Conservation (phyloP, 768 basidiomycete genomes). For the Boletus sensibilis region DNA sequence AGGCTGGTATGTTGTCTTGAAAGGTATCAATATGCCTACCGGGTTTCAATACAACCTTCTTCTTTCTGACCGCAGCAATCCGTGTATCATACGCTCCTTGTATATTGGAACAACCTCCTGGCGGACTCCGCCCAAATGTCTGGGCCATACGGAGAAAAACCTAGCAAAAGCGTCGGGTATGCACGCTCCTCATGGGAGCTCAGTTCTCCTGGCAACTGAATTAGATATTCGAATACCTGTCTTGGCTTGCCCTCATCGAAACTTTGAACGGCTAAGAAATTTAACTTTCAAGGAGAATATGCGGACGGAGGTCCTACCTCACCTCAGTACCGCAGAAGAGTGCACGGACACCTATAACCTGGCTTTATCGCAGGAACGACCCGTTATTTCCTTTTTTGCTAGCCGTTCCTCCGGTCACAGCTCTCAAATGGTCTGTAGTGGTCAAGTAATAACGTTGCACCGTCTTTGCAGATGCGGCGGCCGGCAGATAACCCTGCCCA, state of each 20-base stretch:
- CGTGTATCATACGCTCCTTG: neutral
- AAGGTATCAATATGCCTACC: neutral
- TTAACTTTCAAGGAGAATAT: neutral
- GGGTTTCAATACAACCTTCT: neutral
- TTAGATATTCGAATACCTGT: neutral
- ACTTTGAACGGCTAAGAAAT: constrained; percentile 17
- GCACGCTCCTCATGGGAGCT: neutral
- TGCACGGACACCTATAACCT: neutral
- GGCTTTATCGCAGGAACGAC: neutral
- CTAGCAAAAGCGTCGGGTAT: constrained; percentile 6
- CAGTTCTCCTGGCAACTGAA: constrained; percentile 10
- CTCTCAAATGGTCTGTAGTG: neutral
- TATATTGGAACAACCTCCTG: neutral
- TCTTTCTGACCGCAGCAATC: neutral
- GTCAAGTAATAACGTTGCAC: neutral
- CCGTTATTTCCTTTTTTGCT: neutral
- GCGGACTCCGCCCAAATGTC: neutral
- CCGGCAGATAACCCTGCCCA: neutral
- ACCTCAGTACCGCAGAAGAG: neutral
- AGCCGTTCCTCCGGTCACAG: neutral
- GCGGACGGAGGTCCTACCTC: neutral
- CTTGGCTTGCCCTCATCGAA: neutral
- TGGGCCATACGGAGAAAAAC: neutral
- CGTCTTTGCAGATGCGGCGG: neutral
- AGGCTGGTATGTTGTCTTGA: neutral